These are phyloP conservation scores for Spergularia marina DNA, from an alignment of 148 eudicot genomes.

Conservation along the genomic window DNA sequence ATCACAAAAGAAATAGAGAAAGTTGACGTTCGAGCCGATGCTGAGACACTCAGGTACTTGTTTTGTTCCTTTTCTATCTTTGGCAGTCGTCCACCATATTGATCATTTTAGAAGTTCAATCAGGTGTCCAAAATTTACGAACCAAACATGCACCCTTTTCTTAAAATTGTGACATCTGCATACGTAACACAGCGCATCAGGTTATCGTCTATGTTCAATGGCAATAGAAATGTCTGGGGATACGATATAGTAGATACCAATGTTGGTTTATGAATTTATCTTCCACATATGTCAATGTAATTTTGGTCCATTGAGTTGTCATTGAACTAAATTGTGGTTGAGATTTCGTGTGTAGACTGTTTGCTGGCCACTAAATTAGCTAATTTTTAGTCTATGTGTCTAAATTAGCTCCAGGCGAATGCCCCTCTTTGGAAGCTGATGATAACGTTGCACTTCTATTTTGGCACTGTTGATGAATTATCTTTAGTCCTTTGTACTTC, in stretches of 20 bases:
- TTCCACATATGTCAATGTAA: background rate
- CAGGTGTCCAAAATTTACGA: background rate
- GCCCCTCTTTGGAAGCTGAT: no score
- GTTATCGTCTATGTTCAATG: background rate
- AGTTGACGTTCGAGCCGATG: conserved; percentile 97
- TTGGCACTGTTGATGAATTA: no score
- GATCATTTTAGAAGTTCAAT: background rate
- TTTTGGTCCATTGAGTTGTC: background rate
- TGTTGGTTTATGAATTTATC: background rate
- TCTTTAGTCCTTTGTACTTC: no score
- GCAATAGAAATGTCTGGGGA: background rate
- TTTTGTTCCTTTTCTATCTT: background rate
- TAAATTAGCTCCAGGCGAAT: no score
- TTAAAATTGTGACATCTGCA: conserved; percentile 3
- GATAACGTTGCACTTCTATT: no score
- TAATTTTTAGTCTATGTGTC: no score
- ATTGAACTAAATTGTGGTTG: no score
- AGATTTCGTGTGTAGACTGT: no score
- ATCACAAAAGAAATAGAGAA: conserved; percentile 81
- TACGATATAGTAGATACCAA: background rate
- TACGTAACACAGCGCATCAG: background rate
- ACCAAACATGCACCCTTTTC: background rate
- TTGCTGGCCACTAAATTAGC: no score
- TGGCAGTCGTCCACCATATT: background rate
- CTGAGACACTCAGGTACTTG: conserved; percentile 81